Evolutionary conservation across 805 yeast species (phyloP), one percentile per base, ranked within the genome.

Genomic region (Yarrowia sp.): DNA sequence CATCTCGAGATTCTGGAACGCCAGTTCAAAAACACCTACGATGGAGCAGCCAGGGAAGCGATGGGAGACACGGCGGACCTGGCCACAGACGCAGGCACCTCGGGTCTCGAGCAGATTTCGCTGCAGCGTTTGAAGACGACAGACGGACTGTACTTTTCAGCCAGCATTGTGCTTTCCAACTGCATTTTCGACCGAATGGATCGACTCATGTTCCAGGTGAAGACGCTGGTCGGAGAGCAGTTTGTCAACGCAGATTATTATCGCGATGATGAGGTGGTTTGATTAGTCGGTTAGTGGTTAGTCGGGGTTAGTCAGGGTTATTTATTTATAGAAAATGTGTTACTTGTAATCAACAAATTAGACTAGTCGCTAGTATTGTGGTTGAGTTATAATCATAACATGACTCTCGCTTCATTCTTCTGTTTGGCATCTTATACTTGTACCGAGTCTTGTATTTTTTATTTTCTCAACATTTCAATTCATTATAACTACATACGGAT

Each of bases 171-270:
- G 6, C 60, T 75, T 12, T 69, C 72, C 10, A 70, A 73, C 13
- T 71, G 72, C 66, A 71, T 76, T 7, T 77, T 76, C 47, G 75
- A 76, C 66, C 70, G 79, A 6, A 53, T 77, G 9, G 79, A 77
- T 66, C 76, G 74, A 13, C 68, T 75, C 8, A 68, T 75, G 67
- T 39, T 75, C 20, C 68, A 74, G 10, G 72, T 74, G 40, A 77
- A 77, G 68, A 75, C 73, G 3, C 71, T 77, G 13, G 80, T 77
- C 1, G 80, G 80, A 9, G 80, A 77, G 60, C 72, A 73, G 39
- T 77, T 72, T 69, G 77, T 74, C 17, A 68, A 70, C 12, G 72
- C 72, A 36, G 50, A 68, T 9, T 67, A 56, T 17, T 70, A 71
- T 38, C 55, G 66, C 6, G 66, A 58, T n/a, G 38, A 36, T 12